phyloP scores from a whole-genome alignment of 2,329 filamentous ascomycete species.

The Exophiala xenobiotica region DNA sequence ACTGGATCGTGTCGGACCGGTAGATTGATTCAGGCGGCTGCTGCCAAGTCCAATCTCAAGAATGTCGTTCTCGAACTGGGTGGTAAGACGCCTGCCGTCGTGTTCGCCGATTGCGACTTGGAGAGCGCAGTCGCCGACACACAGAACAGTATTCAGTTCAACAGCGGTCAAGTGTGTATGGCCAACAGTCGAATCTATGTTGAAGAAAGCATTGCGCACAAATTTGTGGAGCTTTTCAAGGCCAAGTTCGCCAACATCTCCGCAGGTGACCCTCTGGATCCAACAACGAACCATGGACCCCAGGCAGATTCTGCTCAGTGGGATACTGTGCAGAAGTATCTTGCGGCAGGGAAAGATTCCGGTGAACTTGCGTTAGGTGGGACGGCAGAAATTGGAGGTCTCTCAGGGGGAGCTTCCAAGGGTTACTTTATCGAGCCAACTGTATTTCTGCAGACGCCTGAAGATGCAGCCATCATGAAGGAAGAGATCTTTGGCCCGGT shows the following conservation, averaged over 20 bases:
- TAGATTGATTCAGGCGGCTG: conserved; percentile 72
- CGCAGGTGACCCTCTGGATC: conserved; percentile 43
- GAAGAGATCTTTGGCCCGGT: conserved; percentile 49
- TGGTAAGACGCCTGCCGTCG: conserved; percentile 58
- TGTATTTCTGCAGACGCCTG: conserved; percentile 37
- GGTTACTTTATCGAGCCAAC: conserved; percentile 44
- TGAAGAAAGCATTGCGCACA: conserved; percentile 26
- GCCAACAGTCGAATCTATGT: conserved; percentile 40
- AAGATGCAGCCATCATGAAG: conserved; percentile 37
- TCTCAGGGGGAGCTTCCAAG: conserved; percentile 27
- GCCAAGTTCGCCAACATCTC: conserved; percentile 35
- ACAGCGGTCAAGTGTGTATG: conserved; percentile 61
- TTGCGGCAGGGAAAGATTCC: conserved; percentile 43
- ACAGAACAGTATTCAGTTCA: conserved; percentile 54
- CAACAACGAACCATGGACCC: conserved; percentile 43
- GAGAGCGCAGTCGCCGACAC: conserved; percentile 52
- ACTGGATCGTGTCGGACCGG: conserved; percentile 73
- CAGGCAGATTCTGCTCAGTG: conserved; percentile 47
- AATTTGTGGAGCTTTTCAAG: conserved; percentile 37
- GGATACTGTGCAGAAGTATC: conserved; percentile 44
- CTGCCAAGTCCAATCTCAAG: conserved; percentile 59
- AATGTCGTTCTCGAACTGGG: conserved; percentile 62
- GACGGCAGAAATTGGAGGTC: conserved; percentile 31
- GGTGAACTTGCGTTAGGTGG: conserved; percentile 41
- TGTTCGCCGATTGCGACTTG: conserved; percentile 59